Evolutionary conservation across 2,329 filamentous ascomycete genomes (phyloP), one percentile per base, ranked within the genome.

Genomic region (Ascochyta viciae-villosae): DNA sequence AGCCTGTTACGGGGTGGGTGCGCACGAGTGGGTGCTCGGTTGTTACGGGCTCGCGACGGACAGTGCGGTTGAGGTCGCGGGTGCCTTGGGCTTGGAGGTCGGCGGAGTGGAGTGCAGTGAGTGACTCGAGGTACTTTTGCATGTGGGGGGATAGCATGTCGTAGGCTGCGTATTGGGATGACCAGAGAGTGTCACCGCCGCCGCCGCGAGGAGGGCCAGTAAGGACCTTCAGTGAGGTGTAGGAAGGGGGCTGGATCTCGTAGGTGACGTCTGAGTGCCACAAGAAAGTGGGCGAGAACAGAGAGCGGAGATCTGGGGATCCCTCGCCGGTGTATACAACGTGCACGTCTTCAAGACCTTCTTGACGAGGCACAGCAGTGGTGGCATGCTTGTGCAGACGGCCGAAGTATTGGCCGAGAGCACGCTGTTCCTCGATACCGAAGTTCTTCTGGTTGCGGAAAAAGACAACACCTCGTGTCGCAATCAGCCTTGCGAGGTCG

Each of bases 1-100:
- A 87, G 9, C 84, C 84, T 0, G 85, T 87, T 6, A 87, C 84
- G 0, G 85, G 84, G 64, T 88, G 81, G 0, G 83, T 85, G 19
- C 85, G 80, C 39, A 87, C 74, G 1, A 87, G 74, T 1, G 85
- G 85, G 63, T 87, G 84, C 45, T 81, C 77, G 0, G 82, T 85
- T 7, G 78, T 78, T 29, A 86, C 75, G 3, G 83, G 81, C 4
- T 81, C 80, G 10, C 82, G 80, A 24, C 82, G 79, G 3, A 84
- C 81, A 8, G 79, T 74, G 37, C 82, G 80, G n/a, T 82, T 81
- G 15, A 80, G 71, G 2, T 80, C 79, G 19, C 76, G 76, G 6
- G 80, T 78, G 29, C 81, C 82, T 29, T 80, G 77, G 12, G 81
- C 82, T 73, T 84, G 82, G 63, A 84, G 78, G 19, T 84, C 76